Evolutionary conservation across 2,329 filamentous ascomycete species (phyloP).

Genomic region (Botrytis fragariae): DNA sequence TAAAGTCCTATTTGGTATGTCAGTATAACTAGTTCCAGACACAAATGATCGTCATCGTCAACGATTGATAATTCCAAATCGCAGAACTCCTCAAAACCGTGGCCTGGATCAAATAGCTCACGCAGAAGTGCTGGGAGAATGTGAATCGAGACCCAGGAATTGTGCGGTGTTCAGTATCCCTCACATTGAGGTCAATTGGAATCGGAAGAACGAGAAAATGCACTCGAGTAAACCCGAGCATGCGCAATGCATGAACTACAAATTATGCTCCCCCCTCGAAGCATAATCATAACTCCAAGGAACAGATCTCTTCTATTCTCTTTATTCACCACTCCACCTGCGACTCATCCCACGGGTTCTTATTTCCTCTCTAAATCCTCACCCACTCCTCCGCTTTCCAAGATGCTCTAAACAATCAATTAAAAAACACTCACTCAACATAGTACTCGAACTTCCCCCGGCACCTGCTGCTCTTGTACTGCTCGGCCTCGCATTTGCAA

Average conservation of each 20-base stretch:
- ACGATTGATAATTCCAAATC: background rate
- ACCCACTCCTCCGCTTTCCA: background rate
- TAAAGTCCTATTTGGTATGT: slow-evolving; percentile 65
- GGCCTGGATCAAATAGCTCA: background rate
- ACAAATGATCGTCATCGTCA: background rate
- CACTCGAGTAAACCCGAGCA: background rate
- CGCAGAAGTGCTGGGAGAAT: background rate
- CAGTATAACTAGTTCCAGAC: slow-evolving; percentile 12
- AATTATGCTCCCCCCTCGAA: background rate
- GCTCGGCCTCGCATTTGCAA: slow-evolving; percentile 87
- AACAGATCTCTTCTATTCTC: background rate
- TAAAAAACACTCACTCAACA: slow-evolving; percentile 73
- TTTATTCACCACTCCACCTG: background rate
- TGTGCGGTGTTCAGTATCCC: background rate
- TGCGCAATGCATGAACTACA: background rate
- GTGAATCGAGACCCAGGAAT: background rate
- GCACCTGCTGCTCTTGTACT: slow-evolving; percentile 92
- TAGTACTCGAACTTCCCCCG: slow-evolving; percentile 94
- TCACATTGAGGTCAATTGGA: background rate
- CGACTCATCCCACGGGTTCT: background rate
- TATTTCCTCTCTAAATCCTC: background rate
- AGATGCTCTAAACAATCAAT: background rate
- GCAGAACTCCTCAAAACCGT: background rate
- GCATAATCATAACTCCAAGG: background rate
- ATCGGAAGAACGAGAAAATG: background rate